phyloP scores from a whole-genome alignment of 108 stramenopile species.

The Skeletonema potamos region DNA sequence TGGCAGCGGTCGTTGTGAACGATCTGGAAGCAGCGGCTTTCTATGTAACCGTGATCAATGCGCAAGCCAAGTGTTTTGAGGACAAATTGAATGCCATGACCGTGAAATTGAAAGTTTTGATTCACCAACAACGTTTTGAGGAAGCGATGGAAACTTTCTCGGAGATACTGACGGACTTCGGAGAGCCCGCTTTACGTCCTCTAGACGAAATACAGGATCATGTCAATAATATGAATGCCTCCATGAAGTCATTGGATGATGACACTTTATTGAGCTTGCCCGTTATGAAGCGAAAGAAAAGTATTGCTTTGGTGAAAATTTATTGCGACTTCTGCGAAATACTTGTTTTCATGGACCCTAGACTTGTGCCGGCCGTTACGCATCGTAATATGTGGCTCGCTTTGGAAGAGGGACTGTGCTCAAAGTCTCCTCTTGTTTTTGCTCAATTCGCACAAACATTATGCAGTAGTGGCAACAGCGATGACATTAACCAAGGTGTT shows the following conservation, averaged over 20 bases:
- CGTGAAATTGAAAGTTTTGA: constrained; percentile 1
- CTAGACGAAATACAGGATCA: not conserved
- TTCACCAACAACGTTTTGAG: not conserved
- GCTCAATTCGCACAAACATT: constrained; percentile 4
- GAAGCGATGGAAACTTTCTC: constrained; percentile 3
- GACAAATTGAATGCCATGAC: constrained; percentile 3
- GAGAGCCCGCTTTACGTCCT: constrained; percentile 13
- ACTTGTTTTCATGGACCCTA: not conserved
- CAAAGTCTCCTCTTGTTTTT: constrained; percentile 20
- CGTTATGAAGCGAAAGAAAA: constrained; percentile 4
- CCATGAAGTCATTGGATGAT: not conserved
- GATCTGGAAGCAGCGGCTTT: not conserved
- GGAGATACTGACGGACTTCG: not conserved
- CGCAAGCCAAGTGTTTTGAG: constrained; percentile 9
- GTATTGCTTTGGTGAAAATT: constrained; percentile 2
- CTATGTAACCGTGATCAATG: not conserved
- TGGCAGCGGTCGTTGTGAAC: constrained; percentile 8
- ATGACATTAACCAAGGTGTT: not conserved
- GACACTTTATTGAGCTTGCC: constrained; percentile 8
- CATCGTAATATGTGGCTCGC: constrained; percentile 27
- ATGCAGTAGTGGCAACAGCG: not conserved
- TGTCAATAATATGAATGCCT: not conserved
- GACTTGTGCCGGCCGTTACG: not conserved
- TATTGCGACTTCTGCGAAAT: constrained; percentile 1
- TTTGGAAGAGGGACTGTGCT: constrained; percentile 9